Evolutionary conservation across 2,329 filamentous ascomycete species (phyloP).

Genomic region (Xylariaceae sp.): DNA sequence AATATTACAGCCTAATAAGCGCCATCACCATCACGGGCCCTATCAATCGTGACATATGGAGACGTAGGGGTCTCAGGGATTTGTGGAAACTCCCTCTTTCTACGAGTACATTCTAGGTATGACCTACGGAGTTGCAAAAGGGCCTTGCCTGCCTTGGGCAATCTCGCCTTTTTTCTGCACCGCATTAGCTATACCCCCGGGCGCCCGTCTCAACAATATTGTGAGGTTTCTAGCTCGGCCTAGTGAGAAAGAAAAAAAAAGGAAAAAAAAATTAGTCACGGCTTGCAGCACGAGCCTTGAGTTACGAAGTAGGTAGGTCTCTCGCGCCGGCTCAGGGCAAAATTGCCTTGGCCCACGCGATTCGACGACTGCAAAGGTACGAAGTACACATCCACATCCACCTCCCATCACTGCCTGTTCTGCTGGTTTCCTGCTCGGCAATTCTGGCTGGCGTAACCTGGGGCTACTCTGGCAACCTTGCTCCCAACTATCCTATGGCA

Average conservation of each 20-base stretch:
- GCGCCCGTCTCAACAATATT: slow-evolving; percentile 7
- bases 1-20: slow-evolving; percentile 3
- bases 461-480: slow-evolving; percentile 32
- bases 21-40: not conserved
- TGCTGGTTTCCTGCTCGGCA: slow-evolving; percentile 28
- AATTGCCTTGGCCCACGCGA: slow-evolving; percentile 21
- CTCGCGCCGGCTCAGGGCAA: slow-evolving; percentile 16
- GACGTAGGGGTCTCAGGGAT: slow-evolving; percentile 7
- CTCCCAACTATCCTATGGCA: slow-evolving; percentile 31
- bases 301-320: not conserved
- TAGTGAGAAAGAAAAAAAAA: slow-evolving; percentile 6
- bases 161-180: slow-evolving; percentile 1
- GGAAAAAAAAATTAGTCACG: slow-evolving; percentile 11
- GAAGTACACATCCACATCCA: slow-evolving; percentile 10
- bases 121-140: slow-evolving; percentile 10
- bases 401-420: slow-evolving; percentile 14
- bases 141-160: slow-evolving; percentile 9
- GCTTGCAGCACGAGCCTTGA: slow-evolving; percentile 1
- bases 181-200: slow-evolving; percentile 5
- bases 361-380: slow-evolving; percentile 21
- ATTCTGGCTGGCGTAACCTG: slow-evolving; percentile 28
- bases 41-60: slow-evolving; percentile 8
- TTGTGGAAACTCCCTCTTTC: slow-evolving; percentile 5
- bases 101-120: not conserved
- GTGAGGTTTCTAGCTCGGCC: slow-evolving; percentile 9